phyloP scores from a whole-genome alignment of 1,284 basidiomycete genomes.

The Leccinum holopus region DNA sequence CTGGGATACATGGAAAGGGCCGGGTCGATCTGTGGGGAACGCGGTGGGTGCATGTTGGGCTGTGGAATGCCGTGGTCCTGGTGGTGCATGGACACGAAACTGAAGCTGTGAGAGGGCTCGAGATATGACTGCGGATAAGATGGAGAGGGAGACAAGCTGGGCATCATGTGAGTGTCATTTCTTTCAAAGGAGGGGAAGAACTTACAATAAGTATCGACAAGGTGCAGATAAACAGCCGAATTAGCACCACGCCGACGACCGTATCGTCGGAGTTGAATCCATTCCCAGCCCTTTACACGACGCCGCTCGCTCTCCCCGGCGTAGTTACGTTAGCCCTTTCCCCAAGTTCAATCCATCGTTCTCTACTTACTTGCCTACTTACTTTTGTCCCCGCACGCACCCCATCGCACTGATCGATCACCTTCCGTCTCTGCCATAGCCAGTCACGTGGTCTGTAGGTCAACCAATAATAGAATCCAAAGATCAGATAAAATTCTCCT shows the following conservation, averaged over 20 bases:
- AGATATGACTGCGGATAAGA: constrained; percentile 26
- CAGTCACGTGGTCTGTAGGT: no score
- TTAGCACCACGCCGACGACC: neutral
- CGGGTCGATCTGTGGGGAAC: constrained; percentile 63
- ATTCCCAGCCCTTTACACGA: neutral
- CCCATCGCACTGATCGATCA: neutral
- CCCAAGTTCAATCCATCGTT: no score
- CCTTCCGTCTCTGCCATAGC: neutral
- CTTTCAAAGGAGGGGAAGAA: neutral
- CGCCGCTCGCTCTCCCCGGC: neutral
- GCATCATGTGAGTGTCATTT: constrained; percentile 9
- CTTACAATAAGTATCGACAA: constrained; percentile 16
- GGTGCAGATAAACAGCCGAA: neutral
- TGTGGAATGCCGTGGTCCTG: constrained; percentile 39
- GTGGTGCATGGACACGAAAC: constrained; percentile 39
- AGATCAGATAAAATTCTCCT: neutral
- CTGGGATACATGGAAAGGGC: constrained; percentile 60
- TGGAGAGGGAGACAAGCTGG: constrained; percentile 15
- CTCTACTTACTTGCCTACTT: no score
- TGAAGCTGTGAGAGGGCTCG: constrained; percentile 13
- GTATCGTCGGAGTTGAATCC: neutral
- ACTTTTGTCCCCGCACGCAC: neutral
- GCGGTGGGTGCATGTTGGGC: constrained; percentile 52
- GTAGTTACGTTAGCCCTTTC: neutral
- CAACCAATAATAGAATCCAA: neutral